Base-by-base conservation (phyloP, 2,329 filamentous ascomycete genomes). In the Trichoderma brevicompactum region DNA sequence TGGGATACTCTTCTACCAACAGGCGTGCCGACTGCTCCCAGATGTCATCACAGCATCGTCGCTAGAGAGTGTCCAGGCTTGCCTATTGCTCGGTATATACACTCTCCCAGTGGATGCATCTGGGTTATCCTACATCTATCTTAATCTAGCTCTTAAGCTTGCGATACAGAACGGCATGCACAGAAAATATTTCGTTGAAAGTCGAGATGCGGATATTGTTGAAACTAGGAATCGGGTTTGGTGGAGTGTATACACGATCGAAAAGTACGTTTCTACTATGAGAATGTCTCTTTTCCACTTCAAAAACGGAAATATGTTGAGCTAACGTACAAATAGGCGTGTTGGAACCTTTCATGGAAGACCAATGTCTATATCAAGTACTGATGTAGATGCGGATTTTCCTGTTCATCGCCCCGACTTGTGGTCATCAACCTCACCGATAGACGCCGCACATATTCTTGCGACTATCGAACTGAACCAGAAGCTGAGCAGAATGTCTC, bases 151-250 rank as follows among this genome's bases (percentile, higher is more conserved):
- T 2, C 75, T 86, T 48, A 85, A 85, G 66, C 75, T 87, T 65
- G 85, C 84, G 1, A 85, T 87, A 13, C 84, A 86, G 67, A 87
- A 87, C 69, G 85, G 85, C 9, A 85, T 87, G 84, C 85, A 87
- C 68, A 77, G 85, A 55, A 81, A 78, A 62, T 83, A 81, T 65
- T 74, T 79, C 1, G 81, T 80, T 1, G 79, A 80, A 56, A 80
- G 78, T 0, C 75, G 85, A 10, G 80, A 82, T 36, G 74, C 79
- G 10, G 77, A 78, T 36, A 80, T 83, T 66, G 76, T 82, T 13
- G 83, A 86, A 75, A 81, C 79, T 3, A 77, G 84, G 17, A 85
- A 85, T 69, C 78, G 84, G 2, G 81, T 86, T 8, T 86, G 84
- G 77, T 86, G 84, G 84, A 85, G 83, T 4, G 79, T 79, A 0